Base-by-base conservation (phyloP, 2,329 filamentous ascomycete genomes). In the Magnaporthiopsis rhizophila region DNA sequence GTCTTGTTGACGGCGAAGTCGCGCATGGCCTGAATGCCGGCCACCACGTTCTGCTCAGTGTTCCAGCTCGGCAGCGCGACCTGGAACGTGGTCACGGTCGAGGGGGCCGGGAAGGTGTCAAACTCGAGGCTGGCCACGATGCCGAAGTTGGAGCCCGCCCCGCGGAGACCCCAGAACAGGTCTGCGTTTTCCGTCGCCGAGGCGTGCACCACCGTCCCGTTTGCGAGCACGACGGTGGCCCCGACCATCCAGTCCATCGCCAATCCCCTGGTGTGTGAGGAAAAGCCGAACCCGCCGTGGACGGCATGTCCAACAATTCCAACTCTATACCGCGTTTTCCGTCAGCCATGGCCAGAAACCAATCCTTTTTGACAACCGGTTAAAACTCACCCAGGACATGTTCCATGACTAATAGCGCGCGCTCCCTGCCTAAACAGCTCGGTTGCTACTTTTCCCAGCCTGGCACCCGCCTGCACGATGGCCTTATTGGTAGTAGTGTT, bases 361-460 rank as follows among this genome's bases (percentile, higher is more conserved):
- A 18, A 59, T 34, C 11, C 34, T 11, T 4, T 13, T 15, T 4
- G 28, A 24, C 18, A 8, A 38, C 24, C 36, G 15, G 34, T 36
- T 36, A 36, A 4, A 4, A 71, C 76, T 72, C 68, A 81, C 80
- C 77, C 79, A 4, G 82, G 80, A 67, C 81, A 84, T 0, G 81
- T 82, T 15, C 82, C 81, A 60, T 84, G 81, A 32, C 78, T 74
- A 5, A 84, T 72, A 1, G 78, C 81, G 15, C 70, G 78, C 67
- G 65, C 68, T 0, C 74, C 75, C 62, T 79, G 74, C 21, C 71
- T 69, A 60, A 74, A 76, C 5, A 81, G 69, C 66, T 78, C 74
- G 3, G 66, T 70, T 0, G 78, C 78, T 8, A 81, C 74, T 61
- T 80, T 77, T 0, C 82, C 83, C 2, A 85, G 72, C 15, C 82